Evolutionary conservation across 2,329 filamentous ascomycete species (phyloP).

Genomic region (Talaromyces pinophilus): DNA sequence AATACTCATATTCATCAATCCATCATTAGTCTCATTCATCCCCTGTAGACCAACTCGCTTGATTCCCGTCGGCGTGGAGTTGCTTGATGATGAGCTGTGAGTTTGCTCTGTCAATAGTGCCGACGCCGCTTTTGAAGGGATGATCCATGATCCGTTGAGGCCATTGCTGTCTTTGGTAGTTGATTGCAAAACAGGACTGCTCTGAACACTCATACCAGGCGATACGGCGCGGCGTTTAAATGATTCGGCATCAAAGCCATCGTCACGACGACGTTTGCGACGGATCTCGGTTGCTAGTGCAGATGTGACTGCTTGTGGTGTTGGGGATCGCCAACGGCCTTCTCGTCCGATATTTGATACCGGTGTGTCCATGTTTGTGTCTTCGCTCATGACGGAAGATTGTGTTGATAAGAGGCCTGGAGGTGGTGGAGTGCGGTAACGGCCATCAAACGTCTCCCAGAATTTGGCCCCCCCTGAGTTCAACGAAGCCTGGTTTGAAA

Average conservation of each 20-base stretch:
- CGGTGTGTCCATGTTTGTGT: constrained; percentile 44
- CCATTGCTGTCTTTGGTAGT: constrained; percentile 66
- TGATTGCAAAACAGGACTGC: constrained; percentile 78
- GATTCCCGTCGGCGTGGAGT: constrained; percentile 53
- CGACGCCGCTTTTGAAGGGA: constrained; percentile 62
- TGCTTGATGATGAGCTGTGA: constrained; percentile 31
- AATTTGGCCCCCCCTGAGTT: constrained; percentile 72
- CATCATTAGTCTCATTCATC: constrained; percentile 94
- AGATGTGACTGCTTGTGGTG: constrained; percentile 41
- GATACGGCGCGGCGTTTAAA: constrained; percentile 92
- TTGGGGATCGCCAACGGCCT: constrained; percentile 42
- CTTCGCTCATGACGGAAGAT: constrained; percentile 50
- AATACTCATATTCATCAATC: constrained; percentile 95
- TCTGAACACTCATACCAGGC: constrained; percentile 86
- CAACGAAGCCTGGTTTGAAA: constrained; percentile 71
- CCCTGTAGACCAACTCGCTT: constrained; percentile 80
- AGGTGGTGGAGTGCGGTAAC: constrained; percentile 65
- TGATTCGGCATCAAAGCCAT: constrained; percentile 82
- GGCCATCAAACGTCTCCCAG: constrained; percentile 78
- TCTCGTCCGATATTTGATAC: constrained; percentile 39
- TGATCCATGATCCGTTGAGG: constrained; percentile 64
- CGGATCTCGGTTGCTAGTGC: constrained; percentile 72
- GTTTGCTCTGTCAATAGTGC: constrained; percentile 49
- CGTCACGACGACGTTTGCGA: constrained; percentile 79
- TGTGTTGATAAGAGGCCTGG: constrained; percentile 58